A percentile compares a stretch with the other conserved stretches of the same genome.
These are phyloP conservation scores for Musa acuminata DNA, from an alignment of 176 grass and related monocot species.

Conservation along the genomic window DNA sequence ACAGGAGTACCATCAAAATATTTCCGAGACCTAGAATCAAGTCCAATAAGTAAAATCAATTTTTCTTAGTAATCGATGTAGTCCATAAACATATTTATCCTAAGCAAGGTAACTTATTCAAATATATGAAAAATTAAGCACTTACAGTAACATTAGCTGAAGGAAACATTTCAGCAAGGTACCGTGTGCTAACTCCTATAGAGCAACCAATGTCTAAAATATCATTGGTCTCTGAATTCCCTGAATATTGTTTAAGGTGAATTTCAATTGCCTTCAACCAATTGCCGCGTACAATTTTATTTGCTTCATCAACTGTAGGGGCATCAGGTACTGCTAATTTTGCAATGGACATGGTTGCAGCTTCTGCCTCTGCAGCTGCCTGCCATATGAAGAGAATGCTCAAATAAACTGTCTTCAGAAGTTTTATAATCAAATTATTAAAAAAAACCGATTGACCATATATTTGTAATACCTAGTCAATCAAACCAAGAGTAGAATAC, in stretches of 20 bases:
- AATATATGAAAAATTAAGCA: background rate
- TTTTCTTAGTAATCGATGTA: too few species aligned
- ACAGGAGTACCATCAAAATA: too few species aligned
- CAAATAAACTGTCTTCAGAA: background rate
- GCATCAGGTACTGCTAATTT: constrained; percentile 72
- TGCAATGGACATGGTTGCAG: constrained; percentile 77
- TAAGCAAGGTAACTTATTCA: too few species aligned
- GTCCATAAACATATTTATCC: too few species aligned
- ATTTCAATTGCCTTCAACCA: constrained; percentile 63
- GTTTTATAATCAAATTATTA: background rate
- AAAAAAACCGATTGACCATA: background rate
- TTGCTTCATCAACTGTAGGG: constrained; percentile 51
- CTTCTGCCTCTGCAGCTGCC: constrained; percentile 84
- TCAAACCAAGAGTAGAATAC: background rate
- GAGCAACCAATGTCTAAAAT: constrained; percentile 85
- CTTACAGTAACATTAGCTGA: constrained; percentile 58
- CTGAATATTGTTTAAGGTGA: constrained; percentile 44
- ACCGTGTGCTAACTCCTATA: constrained; percentile 71
- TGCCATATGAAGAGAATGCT: constrained; percentile 17
- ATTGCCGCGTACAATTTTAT: constrained; percentile 44
- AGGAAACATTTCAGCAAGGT: constrained; percentile 62
- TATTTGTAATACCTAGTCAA: too few species aligned
- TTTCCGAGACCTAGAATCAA: too few species aligned
- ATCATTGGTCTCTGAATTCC: constrained; percentile 36
- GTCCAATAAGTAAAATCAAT: too few species aligned